Percentiles rank a stretch among this genome's conserved stretches.
Evolutionary conservation across 73 alveolate species (phyloP).

Genomic region (Effrenium voratum): DNA sequence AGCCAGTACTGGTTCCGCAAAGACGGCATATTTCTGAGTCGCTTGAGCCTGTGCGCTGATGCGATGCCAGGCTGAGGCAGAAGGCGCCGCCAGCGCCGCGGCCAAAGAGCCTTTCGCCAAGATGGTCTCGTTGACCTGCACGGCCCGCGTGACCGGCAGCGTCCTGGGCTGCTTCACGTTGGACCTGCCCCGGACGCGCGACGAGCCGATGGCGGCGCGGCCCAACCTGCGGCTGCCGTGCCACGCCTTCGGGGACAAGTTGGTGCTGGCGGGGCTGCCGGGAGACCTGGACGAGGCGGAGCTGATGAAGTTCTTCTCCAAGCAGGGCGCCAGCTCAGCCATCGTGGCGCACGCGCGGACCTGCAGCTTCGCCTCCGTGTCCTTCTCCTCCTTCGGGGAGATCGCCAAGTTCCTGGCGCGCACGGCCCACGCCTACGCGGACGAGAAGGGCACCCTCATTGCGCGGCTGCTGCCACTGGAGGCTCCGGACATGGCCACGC

Average conservation of each 20-base stretch:
- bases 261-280: slow-evolving; percentile 69
- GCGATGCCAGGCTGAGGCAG: background rate
- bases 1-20: background rate
- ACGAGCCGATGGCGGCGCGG: background rate
- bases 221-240: slow-evolving; percentile 59
- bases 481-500: slow-evolving; percentile 9
- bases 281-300: slow-evolving; percentile 66
- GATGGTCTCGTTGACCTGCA: slow-evolving; percentile 33
- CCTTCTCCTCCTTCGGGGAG: slow-evolving; percentile 47
- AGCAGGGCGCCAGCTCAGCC: slow-evolving; percentile 81
- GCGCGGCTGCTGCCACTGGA: slow-evolving; percentile 48
- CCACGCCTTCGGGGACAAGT: slow-evolving; percentile 90
- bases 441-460: slow-evolving; percentile 77
- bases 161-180: slow-evolving; percentile 83
- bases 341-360: slow-evolving; percentile 81
- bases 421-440: slow-evolving; percentile 84
- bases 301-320: slow-evolving; percentile 70
- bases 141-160: slow-evolving; percentile 38
- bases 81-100: slow-evolving; percentile 1
- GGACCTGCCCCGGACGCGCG: slow-evolving; percentile 67
- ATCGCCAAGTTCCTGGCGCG: slow-evolving; percentile 75
- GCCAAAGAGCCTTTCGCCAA: background rate
- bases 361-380: slow-evolving; percentile 43
- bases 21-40: background rate
- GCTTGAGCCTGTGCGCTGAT: background rate